These are phyloP conservation scores for Hysterium pulicare DNA, from an alignment of 2,329 filamentous ascomycete genomes.

Conservation along the genomic window DNA sequence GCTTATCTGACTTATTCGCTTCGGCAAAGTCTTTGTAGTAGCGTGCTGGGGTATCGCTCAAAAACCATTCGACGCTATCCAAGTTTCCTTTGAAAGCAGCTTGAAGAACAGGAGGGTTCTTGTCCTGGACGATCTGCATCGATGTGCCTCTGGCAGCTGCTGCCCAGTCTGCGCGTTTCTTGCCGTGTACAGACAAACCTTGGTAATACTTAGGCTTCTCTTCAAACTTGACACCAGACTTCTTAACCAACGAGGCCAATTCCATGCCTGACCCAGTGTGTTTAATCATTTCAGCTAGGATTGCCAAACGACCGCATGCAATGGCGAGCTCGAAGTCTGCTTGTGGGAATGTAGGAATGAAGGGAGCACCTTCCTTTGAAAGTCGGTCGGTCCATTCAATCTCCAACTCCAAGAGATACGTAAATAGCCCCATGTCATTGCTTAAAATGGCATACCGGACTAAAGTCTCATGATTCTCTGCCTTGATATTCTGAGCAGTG, in stretches of 20 bases:
- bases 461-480: constrained; percentile 14
- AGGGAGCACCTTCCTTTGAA: constrained; percentile 2
- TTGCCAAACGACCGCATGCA: constrained; percentile 48
- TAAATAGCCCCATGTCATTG: constrained; percentile 55
- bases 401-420: constrained; percentile 56
- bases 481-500: neutral
- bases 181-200: constrained; percentile 71
- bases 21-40: constrained; percentile 68
- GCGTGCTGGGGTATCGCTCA: constrained; percentile 65
- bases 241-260: constrained; percentile 62
- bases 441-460: constrained; percentile 35
- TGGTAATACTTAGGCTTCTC: constrained; percentile 71
- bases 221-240: constrained; percentile 60
- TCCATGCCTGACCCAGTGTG: constrained; percentile 66
- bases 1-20: constrained; percentile 57
- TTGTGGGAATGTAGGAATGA: constrained; percentile 10
- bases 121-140: constrained; percentile 17
- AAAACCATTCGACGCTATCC: constrained; percentile 72
- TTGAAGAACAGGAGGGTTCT: constrained; percentile 58
- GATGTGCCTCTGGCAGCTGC: constrained; percentile 51
- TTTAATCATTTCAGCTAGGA: constrained; percentile 64
- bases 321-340: constrained; percentile 42
- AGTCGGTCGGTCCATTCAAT: constrained; percentile 41
- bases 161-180: constrained; percentile 73
- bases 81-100: constrained; percentile 58